Base-by-base conservation (phyloP, 2,329 filamentous ascomycete genomes). In the Plectosphaerella plurivora region DNA sequence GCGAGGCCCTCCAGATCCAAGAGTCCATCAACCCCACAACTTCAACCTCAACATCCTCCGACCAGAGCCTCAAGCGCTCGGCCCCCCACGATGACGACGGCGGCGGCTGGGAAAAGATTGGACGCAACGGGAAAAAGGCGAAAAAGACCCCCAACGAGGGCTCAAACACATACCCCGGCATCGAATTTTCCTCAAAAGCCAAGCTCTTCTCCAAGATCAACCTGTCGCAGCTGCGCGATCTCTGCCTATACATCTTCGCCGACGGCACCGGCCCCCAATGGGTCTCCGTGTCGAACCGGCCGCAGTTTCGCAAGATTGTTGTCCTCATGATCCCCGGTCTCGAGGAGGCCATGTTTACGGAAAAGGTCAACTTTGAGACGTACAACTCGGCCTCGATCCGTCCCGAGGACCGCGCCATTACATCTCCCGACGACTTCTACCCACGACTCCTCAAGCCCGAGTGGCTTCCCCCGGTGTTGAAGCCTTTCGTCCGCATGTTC, bases 241-340 rank as follows among this genome's bases (percentile, higher is more conserved):
- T 88, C 44, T 74, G 86, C 24, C 73, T 86, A 11, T 88, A 88
- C 66, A 77, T 88, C 53, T 81, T 87, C 53, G 82, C 85, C 55
- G 84, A 88, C 63, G 84, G 84, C 12, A 63, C 77, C 2, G 77
- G 81, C 2, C 85, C 85, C 14, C 81, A 85, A 60, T 88, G 85
- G 82, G 75, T 88, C 45, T 76, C 79, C 45, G 77, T 88, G 47
- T 74, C 74, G 54, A 79, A 88, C 61, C 77, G 85, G 45, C 78
- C 81, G 6, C 76, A 84, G 53, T 84, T 88, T 60, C 75, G 83
- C 57, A 95, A 94, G 71, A 87, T 95, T 28, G 92, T 97, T 28
- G 82, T 89, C 41, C 74, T 99, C 59, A 93, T 97, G 88, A 85
- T 97, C 11, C 94, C 94, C 11, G 94, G 94, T 0, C 73, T 99